Evolutionary conservation across 1,139 yeast genomes (phyloP), one percentile per base, ranked within the genome.

Genomic region (Candida sanyaensis): DNA sequence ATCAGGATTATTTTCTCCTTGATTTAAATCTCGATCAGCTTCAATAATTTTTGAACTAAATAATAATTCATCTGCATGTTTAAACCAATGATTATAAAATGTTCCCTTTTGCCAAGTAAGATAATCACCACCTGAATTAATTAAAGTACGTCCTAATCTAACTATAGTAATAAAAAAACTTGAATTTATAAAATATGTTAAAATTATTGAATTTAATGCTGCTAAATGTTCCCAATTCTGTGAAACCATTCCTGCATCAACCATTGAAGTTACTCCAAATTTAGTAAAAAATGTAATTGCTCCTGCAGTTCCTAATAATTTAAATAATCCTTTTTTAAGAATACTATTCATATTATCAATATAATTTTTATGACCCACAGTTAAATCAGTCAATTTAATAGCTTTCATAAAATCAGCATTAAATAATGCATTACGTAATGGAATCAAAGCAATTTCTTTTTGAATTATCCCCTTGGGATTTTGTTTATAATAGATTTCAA

Each of bases 81-180:
- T 69, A 62, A 74, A 84, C 84, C 91, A 83, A 55, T 82, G 80
- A 28, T 80, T 72, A 50, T 85, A 84, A 52, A 84, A 77, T 0
- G 88, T 82, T 4, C 90, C 90, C 55, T 78, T 78, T 48, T 78
- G 78, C 88, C 88, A 84, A 17, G 80, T 75, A 42, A 84, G 69
- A 50, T 71, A 69, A 48, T 78, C 76, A 23, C 91, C 92, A 37
- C 84, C 83, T 1, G 75, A 64, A 33, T 66, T 57, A 24, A 66
- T 60, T 42, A 71, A 61, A 48, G 71, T 73, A 34, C 88, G 73
- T 2, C 86, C 81, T 40, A 80, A 79, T 49, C 81, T 69, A 21
- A 87, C 86, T 42, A 87, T 64, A 1, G 85, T 73, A 5, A 83
- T 78, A 52, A 83, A 77, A 56, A 81, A 80, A 24, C 88, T 75